Percentiles rank a stretch among this genome's conserved stretches.
Conservation (phyloP, 306 rosid genomes). For the Vicia faba region DNA sequence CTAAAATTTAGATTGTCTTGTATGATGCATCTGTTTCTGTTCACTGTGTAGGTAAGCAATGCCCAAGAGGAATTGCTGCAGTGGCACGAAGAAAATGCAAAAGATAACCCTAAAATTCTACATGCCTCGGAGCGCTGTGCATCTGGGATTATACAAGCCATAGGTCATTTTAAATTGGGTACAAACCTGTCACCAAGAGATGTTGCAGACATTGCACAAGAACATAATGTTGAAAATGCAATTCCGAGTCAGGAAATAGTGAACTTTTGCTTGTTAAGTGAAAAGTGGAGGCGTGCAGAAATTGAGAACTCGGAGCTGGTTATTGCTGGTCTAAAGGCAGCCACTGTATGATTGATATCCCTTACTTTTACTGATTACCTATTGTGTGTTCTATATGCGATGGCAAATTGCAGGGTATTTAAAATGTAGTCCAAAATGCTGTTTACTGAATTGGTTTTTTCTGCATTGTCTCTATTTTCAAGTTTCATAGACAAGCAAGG, state of each 20-base stretch:
- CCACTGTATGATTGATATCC: slow-evolving; percentile 57
- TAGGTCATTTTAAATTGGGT: slow-evolving; percentile 85
- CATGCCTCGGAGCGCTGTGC: slow-evolving; percentile 97
- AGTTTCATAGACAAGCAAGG: slow-evolving; percentile 18
- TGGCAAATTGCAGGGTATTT: slow-evolving; percentile 6
- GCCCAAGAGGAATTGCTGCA: slow-evolving; percentile 96
- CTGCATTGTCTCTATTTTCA: slow-evolving; percentile 14
- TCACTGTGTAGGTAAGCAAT: slow-evolving; percentile 77
- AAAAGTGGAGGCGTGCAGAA: slow-evolving; percentile 93
- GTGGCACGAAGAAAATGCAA: slow-evolving; percentile 87
- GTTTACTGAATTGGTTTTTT: not conserved
- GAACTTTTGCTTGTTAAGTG: slow-evolving; percentile 58
- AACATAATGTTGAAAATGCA: slow-evolving; percentile 39
- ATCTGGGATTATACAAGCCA: slow-evolving; percentile 91
- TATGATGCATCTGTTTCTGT: slow-evolving; percentile 28
- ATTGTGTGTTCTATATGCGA: not conserved
- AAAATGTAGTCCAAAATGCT: slow-evolving; percentile 11
- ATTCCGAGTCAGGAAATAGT: slow-evolving; percentile 60
- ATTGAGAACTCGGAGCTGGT: slow-evolving; percentile 59
- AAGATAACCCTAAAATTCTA: slow-evolving; percentile 73
- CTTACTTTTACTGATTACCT: slow-evolving; percentile 19
- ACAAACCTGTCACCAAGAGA: slow-evolving; percentile 74
- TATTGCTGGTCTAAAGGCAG: slow-evolving; percentile 56
- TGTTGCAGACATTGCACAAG: slow-evolving; percentile 49
- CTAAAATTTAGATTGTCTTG: slow-evolving; percentile 22